Conservation (phyloP, 139 green algal species). For the Yamagishiella unicocca region DNA sequence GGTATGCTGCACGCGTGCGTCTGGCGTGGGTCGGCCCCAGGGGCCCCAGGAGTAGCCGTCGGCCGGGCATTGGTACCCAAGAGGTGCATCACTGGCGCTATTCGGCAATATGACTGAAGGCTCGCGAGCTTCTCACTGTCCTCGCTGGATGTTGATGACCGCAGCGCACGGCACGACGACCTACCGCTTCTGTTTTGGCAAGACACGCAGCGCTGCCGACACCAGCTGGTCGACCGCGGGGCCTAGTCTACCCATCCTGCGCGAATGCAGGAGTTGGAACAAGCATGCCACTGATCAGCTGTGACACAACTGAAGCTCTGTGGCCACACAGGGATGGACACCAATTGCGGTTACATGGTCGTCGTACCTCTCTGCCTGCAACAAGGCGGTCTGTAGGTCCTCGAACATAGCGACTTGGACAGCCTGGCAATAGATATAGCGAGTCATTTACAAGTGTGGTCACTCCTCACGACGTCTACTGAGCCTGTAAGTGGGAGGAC, state of each 20-base stretch:
- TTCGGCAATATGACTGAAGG: too few species aligned
- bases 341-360: neutral
- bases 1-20: neutral
- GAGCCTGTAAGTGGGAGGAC: neutral
- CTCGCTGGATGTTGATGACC: too few species aligned
- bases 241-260: slow-evolving; percentile 10
- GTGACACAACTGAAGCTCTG: neutral
- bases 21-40: too few species aligned
- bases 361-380: slow-evolving; percentile 19
- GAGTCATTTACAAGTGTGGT: neutral
- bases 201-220: neutral
- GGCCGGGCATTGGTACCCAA: too few species aligned
- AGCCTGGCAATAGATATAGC: neutral
- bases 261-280: neutral
- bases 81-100: too few species aligned
- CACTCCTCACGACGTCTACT: neutral
- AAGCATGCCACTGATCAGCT: neutral
- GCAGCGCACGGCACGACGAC: neutral
- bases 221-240: slow-evolving; percentile 26
- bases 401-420: slow-evolving; percentile 6
- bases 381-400: neutral
- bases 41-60: too few species aligned
- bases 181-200: slow-evolving; percentile 52
- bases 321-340: neutral
- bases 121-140: too few species aligned